phyloP scores from a whole-genome alignment of 768 basidiomycete genomes.

The Tulasnella sp. region DNA sequence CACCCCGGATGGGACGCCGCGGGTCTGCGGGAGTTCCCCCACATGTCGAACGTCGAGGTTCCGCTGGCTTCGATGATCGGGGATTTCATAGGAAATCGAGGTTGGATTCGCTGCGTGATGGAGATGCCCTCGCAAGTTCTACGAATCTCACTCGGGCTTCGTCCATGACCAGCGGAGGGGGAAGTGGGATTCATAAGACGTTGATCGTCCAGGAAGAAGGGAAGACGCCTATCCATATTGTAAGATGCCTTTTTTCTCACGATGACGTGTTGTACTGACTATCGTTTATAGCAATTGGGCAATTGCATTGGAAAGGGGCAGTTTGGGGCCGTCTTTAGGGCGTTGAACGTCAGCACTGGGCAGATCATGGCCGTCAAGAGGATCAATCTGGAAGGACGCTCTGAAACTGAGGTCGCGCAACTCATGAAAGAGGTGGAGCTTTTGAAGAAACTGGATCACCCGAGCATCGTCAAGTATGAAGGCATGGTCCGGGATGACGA shows the following conservation, averaged over 20 bases:
- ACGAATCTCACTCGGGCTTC: slow-evolving; percentile 46
- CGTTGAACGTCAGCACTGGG: slow-evolving; percentile 84
- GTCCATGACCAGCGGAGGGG: slow-evolving; percentile 39
- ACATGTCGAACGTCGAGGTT: neutral
- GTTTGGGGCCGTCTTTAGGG: slow-evolving; percentile 92
- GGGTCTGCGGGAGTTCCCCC: neutral
- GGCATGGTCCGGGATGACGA: slow-evolving; percentile 86
- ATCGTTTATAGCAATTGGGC: slow-evolving; percentile 68
- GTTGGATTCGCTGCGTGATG: slow-evolving; percentile 62
- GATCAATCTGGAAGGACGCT: slow-evolving; percentile 77
- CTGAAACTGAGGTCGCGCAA: slow-evolving; percentile 79
- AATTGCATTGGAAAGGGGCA: slow-evolving; percentile 96
- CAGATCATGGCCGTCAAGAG: slow-evolving; percentile 99
- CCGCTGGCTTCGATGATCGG: slow-evolving; percentile 17
- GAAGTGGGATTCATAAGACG: slow-evolving; percentile 46
- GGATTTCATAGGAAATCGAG: slow-evolving; percentile 38
- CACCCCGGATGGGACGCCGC: neutral
- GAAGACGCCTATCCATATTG: slow-evolving; percentile 66
- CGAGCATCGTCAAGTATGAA: slow-evolving; percentile 95
- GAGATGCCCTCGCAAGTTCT: slow-evolving; percentile 36
- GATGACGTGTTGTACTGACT: slow-evolving; percentile 13
- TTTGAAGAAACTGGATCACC: slow-evolving; percentile 80
- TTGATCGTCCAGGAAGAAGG: slow-evolving; percentile 72
- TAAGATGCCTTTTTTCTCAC: slow-evolving; percentile 34
- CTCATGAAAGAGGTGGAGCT: slow-evolving; percentile 92